Base-by-base conservation (phyloP, 306 rosid species). In the Rubus idaeus region DNA sequence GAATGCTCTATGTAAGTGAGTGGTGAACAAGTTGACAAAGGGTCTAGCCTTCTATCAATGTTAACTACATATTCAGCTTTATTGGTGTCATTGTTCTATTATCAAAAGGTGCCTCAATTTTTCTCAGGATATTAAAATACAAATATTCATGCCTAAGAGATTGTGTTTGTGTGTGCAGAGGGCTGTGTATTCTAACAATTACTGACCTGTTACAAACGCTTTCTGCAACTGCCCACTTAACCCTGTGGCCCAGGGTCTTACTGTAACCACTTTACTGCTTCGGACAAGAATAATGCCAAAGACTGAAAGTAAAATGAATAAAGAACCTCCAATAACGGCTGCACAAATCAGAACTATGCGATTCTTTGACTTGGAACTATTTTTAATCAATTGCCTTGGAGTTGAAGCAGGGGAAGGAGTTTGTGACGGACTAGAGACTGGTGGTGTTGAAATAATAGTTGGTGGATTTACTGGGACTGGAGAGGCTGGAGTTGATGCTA, bases 161-260 rank as follows among this genome's bases (percentile, higher is more conserved):
- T 53, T 65, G 26, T 35, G 40, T 4, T 13, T 75, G 26, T 16
- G 6, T 55, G 63, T 21, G 46, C 61, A 69, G 61, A 14, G 16
- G 66, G 41, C 10, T 41, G 56, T 23, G 17, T 46, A 44, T 6
- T 58, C 21, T 45, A 56, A 75, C 75, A 57, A 81, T 62, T 55
- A 81, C 65, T 79, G 68, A 94, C 97, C 98, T 79, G 97, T 79
- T 78, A 90, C 86, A 80, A 95, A 92, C 53, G 98, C 98, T 79
- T 89, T 95, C 84, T 93, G 95, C 56, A 95, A 89, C 84, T 92
- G 98, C 64, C 98, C 97, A 82, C 98, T 95, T 81, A 95, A 78
- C 61, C 98, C 98, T 74, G 98, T 90, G 49, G 89, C 87, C 98
- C 98, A 92, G 73, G 98, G 97, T 86, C 85, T 92, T 14, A 95